Conservation (phyloP, 139 green algal genomes). For the Tetraselmis chui region DNA sequence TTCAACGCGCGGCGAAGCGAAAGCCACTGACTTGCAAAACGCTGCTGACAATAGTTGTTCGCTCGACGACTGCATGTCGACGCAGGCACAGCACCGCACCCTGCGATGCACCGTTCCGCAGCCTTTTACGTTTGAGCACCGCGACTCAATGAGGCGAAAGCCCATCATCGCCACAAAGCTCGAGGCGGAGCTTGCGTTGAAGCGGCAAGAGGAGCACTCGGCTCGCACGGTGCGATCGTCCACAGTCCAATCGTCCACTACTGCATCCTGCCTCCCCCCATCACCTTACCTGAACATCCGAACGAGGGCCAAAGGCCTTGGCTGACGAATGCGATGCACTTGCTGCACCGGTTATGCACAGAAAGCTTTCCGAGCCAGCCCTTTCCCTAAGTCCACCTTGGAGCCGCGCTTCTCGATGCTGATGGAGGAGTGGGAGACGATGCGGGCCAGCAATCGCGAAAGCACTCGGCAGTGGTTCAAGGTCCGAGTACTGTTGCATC, state of each 20-base stretch:
- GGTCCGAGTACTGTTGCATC: too few species aligned
- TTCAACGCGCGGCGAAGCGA: too few species aligned
- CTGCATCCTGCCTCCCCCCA: too few species aligned
- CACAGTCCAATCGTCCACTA: too few species aligned
- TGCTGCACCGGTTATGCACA: too few species aligned
- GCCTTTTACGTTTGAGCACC: not conserved
- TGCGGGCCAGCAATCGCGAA: not conserved
- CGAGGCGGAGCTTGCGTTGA: not conserved
- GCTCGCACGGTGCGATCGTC: not conserved
- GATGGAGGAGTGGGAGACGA: not conserved
- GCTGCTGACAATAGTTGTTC: too few species aligned
- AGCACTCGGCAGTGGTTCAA: not conserved
- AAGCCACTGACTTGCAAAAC: too few species aligned
- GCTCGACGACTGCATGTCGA: too few species aligned
- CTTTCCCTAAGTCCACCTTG: not conserved
- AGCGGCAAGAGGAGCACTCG: not conserved
- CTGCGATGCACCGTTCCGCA: not conserved
- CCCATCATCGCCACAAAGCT: not conserved
- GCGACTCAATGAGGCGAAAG: not conserved
- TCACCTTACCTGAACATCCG: too few species aligned
- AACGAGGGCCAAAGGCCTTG: too few species aligned
- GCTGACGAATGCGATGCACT: too few species aligned
- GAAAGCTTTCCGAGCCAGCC: not conserved
- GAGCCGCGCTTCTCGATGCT: not conserved
- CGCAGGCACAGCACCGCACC: not conserved